Evolutionary conservation across 306 rosid genomes (phyloP), one percentile per base, ranked within the genome.

Genomic region (Glycine latifolia): DNA sequence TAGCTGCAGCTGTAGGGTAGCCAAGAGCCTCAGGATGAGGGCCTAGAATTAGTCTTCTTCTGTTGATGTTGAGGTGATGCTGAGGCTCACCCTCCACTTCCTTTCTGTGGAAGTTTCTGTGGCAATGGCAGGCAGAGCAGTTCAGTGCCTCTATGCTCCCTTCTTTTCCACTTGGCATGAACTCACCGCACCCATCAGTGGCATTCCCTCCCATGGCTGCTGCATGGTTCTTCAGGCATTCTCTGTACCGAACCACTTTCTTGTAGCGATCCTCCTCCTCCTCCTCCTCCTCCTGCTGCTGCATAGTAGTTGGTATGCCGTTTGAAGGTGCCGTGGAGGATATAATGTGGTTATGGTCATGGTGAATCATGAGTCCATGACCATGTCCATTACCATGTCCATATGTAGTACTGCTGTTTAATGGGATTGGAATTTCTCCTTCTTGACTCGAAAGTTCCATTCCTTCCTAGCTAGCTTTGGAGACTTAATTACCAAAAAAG

Each of bases 131-230:
- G 55, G 97, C 98, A 0, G 97, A 92, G 84, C 98, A 94, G 60
- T 35, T 91, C 61, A 94, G 89, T 15, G 98, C 95, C 70, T 94
- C 98, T 6, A 91, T 84, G 39, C 88, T 87, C 2, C 97, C 98
- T 71, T 92, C 91, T 65, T 94, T 91, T 12, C 97, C 97, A 76
- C 87, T 87, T 1, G 98, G 96, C 97, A 94, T 94, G 93, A 94
- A 94, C 83, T 94, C 98, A 5, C 98, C 96, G 48, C 98, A 94
- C 0, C 98, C 98, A 58, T 94, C 98, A 0, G 91, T 91, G 11
- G 97, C 96, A 74, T 83, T 94, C 6, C 94, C 97, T 87, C 98
- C 98, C 96, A 94, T 91, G 49, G 96, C 71, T 2, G 98, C 98
- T 63, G 98, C 98, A 79, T 94, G 97, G 86, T 94, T 94, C 81